Percentiles rank a stretch among this genome's conserved stretches.
These are phyloP conservation scores for Blastomyces silverae DNA, from an alignment of 2,329 filamentous ascomycete genomes.

Conservation along the genomic window DNA sequence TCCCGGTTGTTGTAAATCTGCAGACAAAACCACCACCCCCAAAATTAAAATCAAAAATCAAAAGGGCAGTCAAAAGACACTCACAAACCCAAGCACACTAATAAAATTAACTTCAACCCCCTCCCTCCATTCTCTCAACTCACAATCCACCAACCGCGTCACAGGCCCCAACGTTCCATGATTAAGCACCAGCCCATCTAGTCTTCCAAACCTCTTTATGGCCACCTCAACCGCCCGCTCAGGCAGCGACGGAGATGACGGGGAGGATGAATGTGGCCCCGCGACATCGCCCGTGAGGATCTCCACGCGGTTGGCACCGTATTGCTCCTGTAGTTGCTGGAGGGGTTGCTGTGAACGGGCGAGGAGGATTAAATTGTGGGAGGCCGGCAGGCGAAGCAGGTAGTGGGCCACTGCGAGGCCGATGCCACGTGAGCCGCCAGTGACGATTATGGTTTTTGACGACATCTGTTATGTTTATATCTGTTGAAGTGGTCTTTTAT, in stretches of 20 bases:
- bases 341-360: constrained; percentile 52
- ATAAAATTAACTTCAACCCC: constrained; percentile 83
- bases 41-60: neutral
- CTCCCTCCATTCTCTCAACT: constrained; percentile 65
- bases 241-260: constrained; percentile 49
- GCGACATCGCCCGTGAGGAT: constrained; percentile 50
- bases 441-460: constrained; percentile 61
- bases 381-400: constrained; percentile 46
- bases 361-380: constrained; percentile 53
- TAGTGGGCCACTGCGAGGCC: constrained; percentile 55
- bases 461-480: constrained; percentile 2
- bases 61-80: constrained; percentile 25
- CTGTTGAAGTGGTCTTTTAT: neutral
- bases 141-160: constrained; percentile 59
- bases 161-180: constrained; percentile 78
- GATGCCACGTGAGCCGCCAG: constrained; percentile 59
- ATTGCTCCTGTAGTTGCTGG: constrained; percentile 48
- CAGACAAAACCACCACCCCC: neutral
- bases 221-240: constrained; percentile 59
- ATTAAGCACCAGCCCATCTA: constrained; percentile 83
- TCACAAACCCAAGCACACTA: constrained; percentile 69
- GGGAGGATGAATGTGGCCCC: constrained; percentile 14
- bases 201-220: constrained; percentile 55
- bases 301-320: constrained; percentile 47
- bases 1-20: neutral